phyloP scores from a whole-genome alignment of 495 filamentous ascomycete species.

The Astrothelium subdiscretum region DNA sequence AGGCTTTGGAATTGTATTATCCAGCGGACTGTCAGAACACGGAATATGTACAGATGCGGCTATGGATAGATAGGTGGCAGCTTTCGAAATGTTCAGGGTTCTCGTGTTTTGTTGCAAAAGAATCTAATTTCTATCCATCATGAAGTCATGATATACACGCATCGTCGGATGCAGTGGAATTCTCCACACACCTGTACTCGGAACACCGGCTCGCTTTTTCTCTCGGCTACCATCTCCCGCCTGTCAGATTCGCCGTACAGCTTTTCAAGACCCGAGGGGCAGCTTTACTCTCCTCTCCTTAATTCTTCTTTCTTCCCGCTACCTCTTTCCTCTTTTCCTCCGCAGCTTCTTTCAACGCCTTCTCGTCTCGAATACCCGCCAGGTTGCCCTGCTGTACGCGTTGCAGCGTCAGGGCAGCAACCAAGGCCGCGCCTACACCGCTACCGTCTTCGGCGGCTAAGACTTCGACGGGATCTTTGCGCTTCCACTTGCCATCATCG shows the following conservation, averaged over 20 bases:
- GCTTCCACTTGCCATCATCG: slow-evolving; percentile 44
- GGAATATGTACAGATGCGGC: background rate
- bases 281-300: background rate
- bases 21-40: background rate
- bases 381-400: slow-evolving; percentile 65
- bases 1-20: background rate
- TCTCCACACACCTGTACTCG: too few relatives aligned
- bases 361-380: slow-evolving; percentile 65
- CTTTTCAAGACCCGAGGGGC: too few relatives aligned
- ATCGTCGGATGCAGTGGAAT: background rate
- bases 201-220: too few relatives aligned
- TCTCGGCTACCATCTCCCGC: too few relatives aligned
- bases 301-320: background rate
- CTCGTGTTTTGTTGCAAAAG: background rate
- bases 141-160: background rate
- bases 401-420: slow-evolving; percentile 87
- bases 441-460: slow-evolving; percentile 84
- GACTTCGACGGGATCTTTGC: slow-evolving; percentile 66
- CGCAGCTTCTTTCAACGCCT: slow-evolving; percentile 28
- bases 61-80: background rate
- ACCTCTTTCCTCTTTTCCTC: background rate
- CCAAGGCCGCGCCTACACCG: slow-evolving; percentile 91
- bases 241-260: too few relatives aligned
- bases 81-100: slow-evolving; percentile 3
- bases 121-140: background rate